Evolutionary conservation across 305 asterid species (phyloP).

Genomic region (Fraxinus floribunda): DNA sequence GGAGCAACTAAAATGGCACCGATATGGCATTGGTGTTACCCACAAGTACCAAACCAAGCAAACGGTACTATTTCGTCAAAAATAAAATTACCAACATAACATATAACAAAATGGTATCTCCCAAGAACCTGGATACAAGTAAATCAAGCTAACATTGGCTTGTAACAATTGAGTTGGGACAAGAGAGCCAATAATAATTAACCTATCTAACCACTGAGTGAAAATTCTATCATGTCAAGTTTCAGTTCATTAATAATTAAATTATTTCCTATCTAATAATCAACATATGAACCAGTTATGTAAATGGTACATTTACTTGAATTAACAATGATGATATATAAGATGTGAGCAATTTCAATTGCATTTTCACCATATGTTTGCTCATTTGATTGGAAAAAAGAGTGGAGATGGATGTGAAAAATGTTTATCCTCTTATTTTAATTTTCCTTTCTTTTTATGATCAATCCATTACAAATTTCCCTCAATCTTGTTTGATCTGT

Average conservation of each 20-base stretch:
- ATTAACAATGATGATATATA: neutral
- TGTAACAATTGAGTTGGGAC: neutral
- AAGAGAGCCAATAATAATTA: neutral
- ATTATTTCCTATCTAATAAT: neutral
- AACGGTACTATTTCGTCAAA: constrained; percentile 5
- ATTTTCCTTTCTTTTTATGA: neutral
- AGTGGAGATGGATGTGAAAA: neutral
- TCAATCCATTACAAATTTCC: neutral
- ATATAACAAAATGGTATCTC: neutral
- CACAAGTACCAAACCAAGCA: constrained; percentile 2
- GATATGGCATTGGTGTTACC: constrained; percentile 2
- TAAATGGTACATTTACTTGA: neutral
- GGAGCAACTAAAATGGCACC: constrained; percentile 15
- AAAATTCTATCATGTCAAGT: neutral
- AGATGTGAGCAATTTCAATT: neutral
- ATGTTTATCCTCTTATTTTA: neutral
- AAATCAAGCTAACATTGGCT: neutral
- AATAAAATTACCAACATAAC: neutral
- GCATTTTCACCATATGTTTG: neutral
- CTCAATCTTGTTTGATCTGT: neutral
- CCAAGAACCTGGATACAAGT: neutral
- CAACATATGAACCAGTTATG: neutral
- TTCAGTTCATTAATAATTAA: neutral
- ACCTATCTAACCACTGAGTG: neutral
- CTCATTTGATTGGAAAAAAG: neutral